phyloP scores from a whole-genome alignment of 148 eudicot genomes.

The Persicaria maculosa region DNA sequence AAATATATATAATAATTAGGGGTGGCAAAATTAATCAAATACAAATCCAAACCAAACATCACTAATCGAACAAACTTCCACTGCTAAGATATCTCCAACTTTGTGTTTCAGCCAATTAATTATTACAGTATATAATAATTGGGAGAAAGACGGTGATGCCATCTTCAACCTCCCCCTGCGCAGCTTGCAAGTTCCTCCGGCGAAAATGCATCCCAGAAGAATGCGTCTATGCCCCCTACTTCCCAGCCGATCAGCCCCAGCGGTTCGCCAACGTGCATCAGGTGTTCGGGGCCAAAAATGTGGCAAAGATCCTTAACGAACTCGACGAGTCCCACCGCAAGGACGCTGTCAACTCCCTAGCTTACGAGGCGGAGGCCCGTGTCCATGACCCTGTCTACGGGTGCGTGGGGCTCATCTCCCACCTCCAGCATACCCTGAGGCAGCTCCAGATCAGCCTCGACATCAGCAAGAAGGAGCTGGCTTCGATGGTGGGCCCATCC shows the following conservation, averaged over 20 bases:
- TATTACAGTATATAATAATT: no score
- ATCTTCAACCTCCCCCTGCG: constrained; percentile 52
- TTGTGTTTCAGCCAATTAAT: no score
- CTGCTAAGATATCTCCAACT: no score
- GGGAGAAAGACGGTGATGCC: constrained; percentile 16
- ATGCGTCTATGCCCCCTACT: constrained; percentile 53
- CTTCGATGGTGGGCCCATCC: constrained; percentile 34
- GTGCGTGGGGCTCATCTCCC: constrained; percentile 83
- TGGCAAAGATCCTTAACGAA: constrained; percentile 45
- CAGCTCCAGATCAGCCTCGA: constrained; percentile 33
- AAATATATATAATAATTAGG: no score
- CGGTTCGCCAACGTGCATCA: constrained; percentile 47
- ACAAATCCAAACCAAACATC: no score
- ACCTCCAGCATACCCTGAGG: constrained; percentile 44
- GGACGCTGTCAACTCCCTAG: constrained; percentile 84
- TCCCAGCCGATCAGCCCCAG: constrained; percentile 55
- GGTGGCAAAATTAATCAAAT: no score
- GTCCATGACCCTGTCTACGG: constrained; percentile 78
- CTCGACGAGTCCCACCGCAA: constrained; percentile 34
- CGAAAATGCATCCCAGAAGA: constrained; percentile 45
- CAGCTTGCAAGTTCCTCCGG: constrained; percentile 49
- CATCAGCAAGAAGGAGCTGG: constrained; percentile 38
- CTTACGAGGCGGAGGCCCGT: constrained; percentile 75
- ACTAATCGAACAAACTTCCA: no score
- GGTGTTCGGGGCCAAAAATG: constrained; percentile 49